Conservation (phyloP, 768 basidiomycete species). For the Lactifluus subvellereus region DNA sequence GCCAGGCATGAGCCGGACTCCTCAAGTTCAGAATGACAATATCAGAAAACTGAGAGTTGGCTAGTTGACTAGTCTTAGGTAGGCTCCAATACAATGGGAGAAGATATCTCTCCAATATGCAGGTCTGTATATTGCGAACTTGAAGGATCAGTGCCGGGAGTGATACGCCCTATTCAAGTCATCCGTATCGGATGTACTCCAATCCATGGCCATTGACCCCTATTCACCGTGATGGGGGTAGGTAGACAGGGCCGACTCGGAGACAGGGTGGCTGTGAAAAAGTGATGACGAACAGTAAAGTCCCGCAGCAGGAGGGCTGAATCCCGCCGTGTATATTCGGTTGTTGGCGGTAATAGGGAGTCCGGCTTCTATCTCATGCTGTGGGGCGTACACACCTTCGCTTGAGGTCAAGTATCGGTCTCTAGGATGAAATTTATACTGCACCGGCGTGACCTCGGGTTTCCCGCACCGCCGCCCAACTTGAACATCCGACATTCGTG, state of each 20-base stretch:
- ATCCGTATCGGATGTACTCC: no score
- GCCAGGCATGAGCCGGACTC: neutral
- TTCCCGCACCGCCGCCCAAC: no score
- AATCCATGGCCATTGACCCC: no score
- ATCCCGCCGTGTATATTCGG: neutral
- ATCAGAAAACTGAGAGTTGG: neutral
- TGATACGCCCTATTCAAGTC: no score
- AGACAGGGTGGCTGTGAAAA: neutral
- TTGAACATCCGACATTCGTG: no score
- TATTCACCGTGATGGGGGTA: neutral
- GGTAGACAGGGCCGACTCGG: neutral
- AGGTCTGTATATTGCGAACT: neutral
- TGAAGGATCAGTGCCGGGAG: neutral
- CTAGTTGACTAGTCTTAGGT: no score
- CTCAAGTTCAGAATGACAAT: neutral
- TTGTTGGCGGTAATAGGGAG: neutral
- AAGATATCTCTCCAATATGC: neutral
- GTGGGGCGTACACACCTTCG: neutral
- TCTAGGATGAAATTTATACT: no score
- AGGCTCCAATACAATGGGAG: neutral
- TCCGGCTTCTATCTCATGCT: neutral
- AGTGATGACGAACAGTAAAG: neutral
- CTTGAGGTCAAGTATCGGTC: neutral
- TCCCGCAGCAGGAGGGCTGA: neutral
- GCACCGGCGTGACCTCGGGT: no score